A percentile compares a stretch with the other conserved stretches of the same genome.
phyloP scores from a whole-genome alignment of 805 yeast species.

The Candida easanensis region DNA sequence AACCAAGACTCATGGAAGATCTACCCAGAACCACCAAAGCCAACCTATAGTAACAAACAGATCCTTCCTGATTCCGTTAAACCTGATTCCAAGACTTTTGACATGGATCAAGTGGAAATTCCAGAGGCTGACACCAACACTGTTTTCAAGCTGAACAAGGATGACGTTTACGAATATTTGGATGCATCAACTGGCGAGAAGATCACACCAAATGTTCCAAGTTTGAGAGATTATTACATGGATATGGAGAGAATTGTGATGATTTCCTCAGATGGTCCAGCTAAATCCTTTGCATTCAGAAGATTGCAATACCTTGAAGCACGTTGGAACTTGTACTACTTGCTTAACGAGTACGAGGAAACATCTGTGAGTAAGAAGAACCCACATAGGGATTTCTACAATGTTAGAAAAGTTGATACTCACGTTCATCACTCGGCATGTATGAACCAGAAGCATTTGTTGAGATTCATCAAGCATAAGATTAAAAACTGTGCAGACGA shows the following conservation, averaged over 20 bases:
- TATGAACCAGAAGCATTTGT: conserved; percentile 96
- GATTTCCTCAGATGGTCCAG: conserved; percentile 90
- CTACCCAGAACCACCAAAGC: conserved; percentile 93
- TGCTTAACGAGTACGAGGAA: conserved; percentile 91
- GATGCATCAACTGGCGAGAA: conserved; percentile 34
- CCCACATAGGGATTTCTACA: conserved; percentile 30
- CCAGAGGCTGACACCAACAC: conserved; percentile 47
- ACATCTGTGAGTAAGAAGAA: conserved; percentile 84
- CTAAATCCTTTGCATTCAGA: conserved; percentile 93
- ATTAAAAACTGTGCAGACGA: conserved; percentile 84
- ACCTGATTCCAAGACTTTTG: conserved; percentile 44
- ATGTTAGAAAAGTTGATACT: conserved; percentile 87
- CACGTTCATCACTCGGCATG: conserved; percentile 99
- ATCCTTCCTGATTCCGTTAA: conserved; percentile 39
- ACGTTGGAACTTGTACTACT: conserved; percentile 87
- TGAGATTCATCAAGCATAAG: conserved; percentile 92
- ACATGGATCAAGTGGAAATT: conserved; percentile 38
- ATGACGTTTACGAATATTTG: conserved; percentile 69
- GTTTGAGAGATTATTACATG: conserved; percentile 77
- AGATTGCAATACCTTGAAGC: conserved; percentile 93
- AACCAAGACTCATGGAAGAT: conserved; percentile 70
- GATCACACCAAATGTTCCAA: conserved; percentile 63
- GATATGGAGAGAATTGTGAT: conserved; percentile 75
- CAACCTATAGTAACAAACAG: conserved; percentile 74
- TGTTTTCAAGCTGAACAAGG: conserved; percentile 48